Evolutionary conservation across 208 protist species (phyloP).

Genomic region (Crithidia thermophila): DNA sequence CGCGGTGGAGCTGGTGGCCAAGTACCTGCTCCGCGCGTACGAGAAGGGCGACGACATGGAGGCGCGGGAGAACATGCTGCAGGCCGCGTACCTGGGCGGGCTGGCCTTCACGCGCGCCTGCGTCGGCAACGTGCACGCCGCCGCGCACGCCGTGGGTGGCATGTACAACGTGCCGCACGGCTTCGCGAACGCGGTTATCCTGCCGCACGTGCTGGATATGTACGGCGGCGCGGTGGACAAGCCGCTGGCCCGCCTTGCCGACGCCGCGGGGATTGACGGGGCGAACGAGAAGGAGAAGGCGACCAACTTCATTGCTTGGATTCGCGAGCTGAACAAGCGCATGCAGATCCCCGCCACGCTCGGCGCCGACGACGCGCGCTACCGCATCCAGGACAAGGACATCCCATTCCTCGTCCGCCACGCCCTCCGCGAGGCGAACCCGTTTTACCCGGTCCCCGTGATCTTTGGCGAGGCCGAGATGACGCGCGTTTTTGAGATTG

Average conservation of each 20-base stretch:
- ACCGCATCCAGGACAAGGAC: constrained; percentile 41
- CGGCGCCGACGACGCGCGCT: constrained; percentile 28
- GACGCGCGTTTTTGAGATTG: constrained; percentile 26
- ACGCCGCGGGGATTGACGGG: constrained; percentile 30
- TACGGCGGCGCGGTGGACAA: constrained; percentile 45
- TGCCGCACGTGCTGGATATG: constrained; percentile 69
- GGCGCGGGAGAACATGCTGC: constrained; percentile 74
- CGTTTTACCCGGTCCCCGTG: constrained; percentile 66
- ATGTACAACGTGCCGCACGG: constrained; percentile 85
- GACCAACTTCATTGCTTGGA: constrained; percentile 46
- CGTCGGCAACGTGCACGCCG: constrained; percentile 86
- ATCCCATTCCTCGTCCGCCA: constrained; percentile 43
- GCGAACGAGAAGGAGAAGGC: constrained; percentile 44
- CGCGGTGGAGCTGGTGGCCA: constrained; percentile 55
- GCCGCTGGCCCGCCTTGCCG: constrained; percentile 42
- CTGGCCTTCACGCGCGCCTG: constrained; percentile 87
- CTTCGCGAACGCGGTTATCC: constrained; percentile 77
- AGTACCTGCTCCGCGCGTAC: constrained; percentile 54
- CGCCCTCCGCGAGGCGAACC: constrained; percentile 57
- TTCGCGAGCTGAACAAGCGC: constrained; percentile 46
- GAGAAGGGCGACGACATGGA: constrained; percentile 44
- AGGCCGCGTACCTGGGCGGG: constrained; percentile 77
- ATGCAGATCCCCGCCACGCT: constrained; percentile 51
- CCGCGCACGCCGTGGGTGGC: constrained; percentile 77
- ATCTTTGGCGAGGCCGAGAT: constrained; percentile 60